Base-by-base conservation (phyloP, 441 rosid genomes). In the Erodium trifolium region DNA sequence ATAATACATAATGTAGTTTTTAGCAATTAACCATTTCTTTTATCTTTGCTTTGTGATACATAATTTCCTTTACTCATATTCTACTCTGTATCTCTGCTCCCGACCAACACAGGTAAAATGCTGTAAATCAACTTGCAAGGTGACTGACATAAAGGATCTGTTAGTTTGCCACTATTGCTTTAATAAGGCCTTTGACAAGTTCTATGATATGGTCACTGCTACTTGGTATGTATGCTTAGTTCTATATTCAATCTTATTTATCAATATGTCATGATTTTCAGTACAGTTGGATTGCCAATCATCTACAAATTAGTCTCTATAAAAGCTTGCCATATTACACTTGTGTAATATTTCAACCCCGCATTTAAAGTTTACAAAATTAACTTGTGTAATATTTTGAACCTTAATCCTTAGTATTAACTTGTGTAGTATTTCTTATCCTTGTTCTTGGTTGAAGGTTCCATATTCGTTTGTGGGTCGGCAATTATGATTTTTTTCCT, bases 61-160 rank as follows among this genome's bases (percentile, higher is more conserved):
- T 34, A 34, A 5, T 34, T 34, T 34, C 5, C 37, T 34, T 34
- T 34, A 34, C 37, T 5, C 37, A 34, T 34, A 34, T 5, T 34
- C 37, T 34, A 34, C 37, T 34, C 3, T 34, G 37, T 34, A 53
- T 53, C 18, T 53, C 60, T 53, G 17, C 19, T 14, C 14, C 7
- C 14, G 60, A n/a, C 7, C 60, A 53, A 65, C 69, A 69, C 78
- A 86, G 93, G 89, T 86, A 37, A 88, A 88, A 82, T 88, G 94
- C 85, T 85, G 89, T 66, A 88, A 88, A 74, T 76, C 91, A 69
- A 83, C 88, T 6, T 88, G 91, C 82, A 74, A 79, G 67, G 84
- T 86, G 75, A 88, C 88, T 17, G 75, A 79, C 67, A 83, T 88
- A 65, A 82, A 73, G 66, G 87, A 86, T 78, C 91, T 88, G 68